Evolutionary conservation across 2,329 filamentous ascomycete species (phyloP), one percentile per base, ranked within the genome.

Genomic region (Aspergillus sp.): DNA sequence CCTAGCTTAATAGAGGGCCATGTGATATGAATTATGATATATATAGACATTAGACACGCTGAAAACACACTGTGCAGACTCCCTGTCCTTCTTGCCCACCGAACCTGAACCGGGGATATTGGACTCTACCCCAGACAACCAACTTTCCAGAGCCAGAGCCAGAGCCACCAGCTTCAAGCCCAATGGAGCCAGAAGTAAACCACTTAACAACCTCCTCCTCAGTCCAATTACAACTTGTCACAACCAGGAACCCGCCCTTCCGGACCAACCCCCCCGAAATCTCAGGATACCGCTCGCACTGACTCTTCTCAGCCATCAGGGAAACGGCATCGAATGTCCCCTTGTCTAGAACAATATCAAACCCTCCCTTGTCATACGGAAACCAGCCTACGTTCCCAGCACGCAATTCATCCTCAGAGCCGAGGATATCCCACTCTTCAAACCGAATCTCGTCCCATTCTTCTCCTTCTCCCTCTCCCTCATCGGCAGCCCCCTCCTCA

Each of bases 191-290:
- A 3, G 74, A 78, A 51, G 83, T 86, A 71, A 98, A 95, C 92
- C 93, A 98, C 15, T 76, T 77, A 59, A 83, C 80, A 67, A 99
- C 76, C 79, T 99, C 95, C 41, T 86, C 84, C 78, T 95, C 92
- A 1, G 93, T 98, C 95, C 95, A 99, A 77, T 99, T 99, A 74
- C 95, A 99, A 75, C 92, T 97, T 54, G 95, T 98, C 54, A 99
- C 85, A 59, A 97, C 75, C 66, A 98, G 84, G 22, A 91, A 80
- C 0, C 91, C 91, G 1, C 87, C 88, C 1, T 76, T 77, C 66
- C 85, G 86, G 51, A 98, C 82, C 62, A 98, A 80, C 27, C 75
- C 77, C 60, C 87, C 78, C 33, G 93, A 87, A 52, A 86, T 84
- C 47, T 82, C 81, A 48, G 85, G 83, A 77, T 99, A 99, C 3